Percentiles rank a stretch among this genome's conserved stretches.
These are phyloP conservation scores for Xerocomus potaroensis DNA, from an alignment of 768 basidiomycete species.

Conservation along the genomic window DNA sequence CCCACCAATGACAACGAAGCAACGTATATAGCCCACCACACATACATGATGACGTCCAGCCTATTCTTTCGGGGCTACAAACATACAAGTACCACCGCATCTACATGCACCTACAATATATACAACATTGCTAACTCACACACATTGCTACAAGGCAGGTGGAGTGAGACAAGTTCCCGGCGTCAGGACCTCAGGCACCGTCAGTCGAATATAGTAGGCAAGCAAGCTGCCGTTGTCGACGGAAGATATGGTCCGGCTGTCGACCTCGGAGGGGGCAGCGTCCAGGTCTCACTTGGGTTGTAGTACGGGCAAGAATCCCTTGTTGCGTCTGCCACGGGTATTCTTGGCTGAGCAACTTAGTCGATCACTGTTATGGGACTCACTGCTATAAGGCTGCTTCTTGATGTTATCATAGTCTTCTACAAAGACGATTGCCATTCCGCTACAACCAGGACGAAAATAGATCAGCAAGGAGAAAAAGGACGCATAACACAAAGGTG, in stretches of 20 bases:
- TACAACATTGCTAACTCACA: not conserved
- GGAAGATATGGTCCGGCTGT: conserved; percentile 8
- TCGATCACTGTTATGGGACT: not conserved
- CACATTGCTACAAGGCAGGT: too few relatives aligned
- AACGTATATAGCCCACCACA: too few relatives aligned
- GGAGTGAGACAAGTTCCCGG: too few relatives aligned
- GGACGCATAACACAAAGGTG: too few relatives aligned
- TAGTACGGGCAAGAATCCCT: conserved; percentile 8
- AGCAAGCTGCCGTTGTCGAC: conserved; percentile 1
- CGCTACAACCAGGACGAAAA: not conserved
- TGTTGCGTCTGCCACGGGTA: conserved; percentile 3
- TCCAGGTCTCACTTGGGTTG: conserved; percentile 7
- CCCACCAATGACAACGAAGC: too few relatives aligned
- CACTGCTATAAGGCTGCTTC: not conserved
- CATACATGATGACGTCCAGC: too few relatives aligned
- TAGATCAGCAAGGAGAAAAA: not conserved
- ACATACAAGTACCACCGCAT: too few relatives aligned
- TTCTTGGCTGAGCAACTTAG: too few relatives aligned
- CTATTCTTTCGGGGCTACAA: too few relatives aligned
- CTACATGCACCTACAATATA: too few relatives aligned
- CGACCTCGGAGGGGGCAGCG: conserved; percentile 2
- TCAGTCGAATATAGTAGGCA: not conserved
- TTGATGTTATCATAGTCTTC: conserved; percentile 8
- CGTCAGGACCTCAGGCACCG: not conserved
- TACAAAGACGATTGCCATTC: conserved; percentile 14